Conservation (phyloP, 192 early-diverging fungal genomes). For the Coemansia sp. region DNA sequence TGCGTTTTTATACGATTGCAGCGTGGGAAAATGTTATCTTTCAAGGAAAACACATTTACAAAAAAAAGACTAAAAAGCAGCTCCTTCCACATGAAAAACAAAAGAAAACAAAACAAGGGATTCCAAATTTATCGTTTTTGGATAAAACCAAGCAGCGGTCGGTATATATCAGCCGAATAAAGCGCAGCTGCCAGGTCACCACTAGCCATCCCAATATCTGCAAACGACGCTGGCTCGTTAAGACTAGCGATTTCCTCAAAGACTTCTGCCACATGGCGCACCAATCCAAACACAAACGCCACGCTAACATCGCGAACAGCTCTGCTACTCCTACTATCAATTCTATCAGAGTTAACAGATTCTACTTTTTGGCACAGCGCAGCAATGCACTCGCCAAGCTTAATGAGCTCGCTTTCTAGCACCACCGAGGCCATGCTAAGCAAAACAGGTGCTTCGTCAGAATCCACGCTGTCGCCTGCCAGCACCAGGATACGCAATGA, state of each 20-base stretch:
- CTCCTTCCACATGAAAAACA: neutral
- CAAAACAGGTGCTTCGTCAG: constrained; percentile 21
- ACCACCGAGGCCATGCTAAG: constrained; percentile 44
- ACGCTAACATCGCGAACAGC: constrained; percentile 20
- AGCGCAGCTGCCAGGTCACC: constrained; percentile 25
- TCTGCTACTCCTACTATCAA: too few species aligned
- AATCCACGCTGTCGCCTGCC: constrained; percentile 23
- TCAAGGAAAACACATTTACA: too few species aligned
- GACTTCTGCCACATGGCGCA: constrained; percentile 41
- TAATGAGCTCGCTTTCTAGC: constrained; percentile 42
- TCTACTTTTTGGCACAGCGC: constrained; percentile 11
- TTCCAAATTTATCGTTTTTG: neutral
- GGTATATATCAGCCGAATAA: constrained; percentile 21
- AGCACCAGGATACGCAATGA: constrained; percentile 48
- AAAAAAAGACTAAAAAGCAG: neutral
- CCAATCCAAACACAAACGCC: constrained; percentile 51
- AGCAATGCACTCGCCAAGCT: constrained; percentile 21
- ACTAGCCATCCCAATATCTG: neutral
- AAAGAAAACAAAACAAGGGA: neutral
- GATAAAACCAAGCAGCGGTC: constrained; percentile 21
- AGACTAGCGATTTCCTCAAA: constrained; percentile 47
- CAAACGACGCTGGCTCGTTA: constrained; percentile 17
- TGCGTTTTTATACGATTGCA: neutral
- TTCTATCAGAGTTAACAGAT: neutral
- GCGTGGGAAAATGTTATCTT: neutral